A percentile compares a stretch with the other conserved stretches of the same genome.
phyloP scores from a whole-genome alignment of 1,284 basidiomycete species.

The Irpex rosettiformis region DNA sequence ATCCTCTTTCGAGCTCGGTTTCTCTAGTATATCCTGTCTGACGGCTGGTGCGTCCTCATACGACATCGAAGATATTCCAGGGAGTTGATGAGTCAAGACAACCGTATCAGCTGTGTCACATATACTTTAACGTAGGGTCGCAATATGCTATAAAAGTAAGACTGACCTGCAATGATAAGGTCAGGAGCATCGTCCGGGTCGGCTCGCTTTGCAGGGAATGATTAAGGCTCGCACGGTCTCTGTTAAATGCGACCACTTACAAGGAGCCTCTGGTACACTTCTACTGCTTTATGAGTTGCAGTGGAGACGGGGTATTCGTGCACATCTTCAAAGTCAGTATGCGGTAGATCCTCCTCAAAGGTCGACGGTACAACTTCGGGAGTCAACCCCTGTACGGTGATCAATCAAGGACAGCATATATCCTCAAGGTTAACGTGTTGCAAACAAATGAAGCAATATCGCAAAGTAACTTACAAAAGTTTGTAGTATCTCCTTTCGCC shows the following conservation, averaged over 20 bases:
- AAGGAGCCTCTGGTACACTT: slow-evolving; percentile 88
- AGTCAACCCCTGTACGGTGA: slow-evolving; percentile 61
- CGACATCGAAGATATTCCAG: slow-evolving; percentile 48
- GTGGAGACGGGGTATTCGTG: slow-evolving; percentile 95
- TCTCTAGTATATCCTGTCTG: slow-evolving; percentile 81
- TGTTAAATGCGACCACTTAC: slow-evolving; percentile 37
- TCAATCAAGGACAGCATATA: background rate
- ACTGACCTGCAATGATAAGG: slow-evolving; percentile 85
- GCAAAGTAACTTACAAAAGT: slow-evolving; percentile 56
- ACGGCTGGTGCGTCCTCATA: slow-evolving; percentile 43
- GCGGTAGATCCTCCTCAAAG: slow-evolving; percentile 81
- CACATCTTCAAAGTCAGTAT: slow-evolving; percentile 68
- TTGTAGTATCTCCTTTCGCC: slow-evolving; percentile 82
- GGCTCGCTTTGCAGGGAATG: slow-evolving; percentile 36
- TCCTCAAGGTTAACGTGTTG: slow-evolving; percentile 1
- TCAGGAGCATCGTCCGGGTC: slow-evolving; percentile 86
- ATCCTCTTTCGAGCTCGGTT: slow-evolving; percentile 78
- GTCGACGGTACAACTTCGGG: slow-evolving; percentile 89
- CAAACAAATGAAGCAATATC: slow-evolving; percentile 23
- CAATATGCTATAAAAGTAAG: background rate
- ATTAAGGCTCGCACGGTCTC: background rate
- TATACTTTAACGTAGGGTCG: background rate
- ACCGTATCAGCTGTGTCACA: slow-evolving; percentile 80
- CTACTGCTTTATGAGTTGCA: slow-evolving; percentile 87
- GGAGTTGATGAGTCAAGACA: slow-evolving; percentile 76